These are phyloP conservation scores for Penicillium robsamsonii DNA, from an alignment of 495 filamentous ascomycete species.

Conservation along the genomic window DNA sequence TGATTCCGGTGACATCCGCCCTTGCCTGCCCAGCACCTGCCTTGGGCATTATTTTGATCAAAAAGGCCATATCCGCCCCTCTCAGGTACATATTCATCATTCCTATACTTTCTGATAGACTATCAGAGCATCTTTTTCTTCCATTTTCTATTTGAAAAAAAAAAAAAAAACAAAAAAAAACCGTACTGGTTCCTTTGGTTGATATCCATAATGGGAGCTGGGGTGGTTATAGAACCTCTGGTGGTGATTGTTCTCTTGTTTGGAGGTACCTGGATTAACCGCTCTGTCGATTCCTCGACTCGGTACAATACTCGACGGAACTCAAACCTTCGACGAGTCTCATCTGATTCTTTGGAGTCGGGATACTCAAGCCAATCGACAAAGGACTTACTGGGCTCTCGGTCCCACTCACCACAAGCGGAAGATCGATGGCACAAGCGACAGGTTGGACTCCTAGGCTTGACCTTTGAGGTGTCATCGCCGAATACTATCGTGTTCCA, in stretches of 20 bases:
- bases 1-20: background rate
- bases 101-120: background rate
- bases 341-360: conserved; percentile 34
- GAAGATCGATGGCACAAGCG: conserved; percentile 44
- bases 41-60: background rate
- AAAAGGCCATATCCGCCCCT: background rate
- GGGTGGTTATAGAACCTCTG: conserved; percentile 52
- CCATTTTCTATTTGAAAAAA: background rate
- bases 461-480: conserved; percentile 41
- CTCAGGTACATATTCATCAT: conserved; percentile 3
- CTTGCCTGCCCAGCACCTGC: background rate
- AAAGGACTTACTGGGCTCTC: conserved; percentile 32
- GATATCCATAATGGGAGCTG: conserved; percentile 49
- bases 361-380: conserved; percentile 27
- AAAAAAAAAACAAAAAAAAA: no score
- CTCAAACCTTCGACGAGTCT: conserved; percentile 22
- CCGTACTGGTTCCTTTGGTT: background rate
- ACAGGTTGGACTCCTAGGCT: conserved; percentile 36
- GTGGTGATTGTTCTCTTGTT: conserved; percentile 56
- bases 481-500: conserved; percentile 56
- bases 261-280: conserved; percentile 59
- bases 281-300: conserved; percentile 26
- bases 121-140: background rate
- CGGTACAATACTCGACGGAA: conserved; percentile 17
- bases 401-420: conserved; percentile 29